These are phyloP conservation scores for Phaeotremella skinneri DNA, from an alignment of 768 basidiomycete genomes.

Conservation along the genomic window DNA sequence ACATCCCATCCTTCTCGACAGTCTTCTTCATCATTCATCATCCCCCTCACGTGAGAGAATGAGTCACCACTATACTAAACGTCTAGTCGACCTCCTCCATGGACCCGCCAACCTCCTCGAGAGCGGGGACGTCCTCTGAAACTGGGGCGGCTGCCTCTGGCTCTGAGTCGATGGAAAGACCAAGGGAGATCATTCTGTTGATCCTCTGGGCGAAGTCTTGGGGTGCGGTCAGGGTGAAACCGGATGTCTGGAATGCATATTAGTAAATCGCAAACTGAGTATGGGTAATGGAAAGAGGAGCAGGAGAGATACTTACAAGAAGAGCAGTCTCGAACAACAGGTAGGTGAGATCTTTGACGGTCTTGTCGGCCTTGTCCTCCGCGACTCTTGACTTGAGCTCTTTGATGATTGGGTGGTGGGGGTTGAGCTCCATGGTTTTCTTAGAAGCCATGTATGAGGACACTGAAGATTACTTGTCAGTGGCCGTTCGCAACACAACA, in stretches of 20 bases:
- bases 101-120: constrained; percentile 47
- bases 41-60: too few species aligned
- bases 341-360: constrained; percentile 92
- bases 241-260: constrained; percentile 39
- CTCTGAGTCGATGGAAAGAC: constrained; percentile 60
- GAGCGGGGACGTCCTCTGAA: constrained; percentile 48
- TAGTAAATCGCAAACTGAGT: background rate
- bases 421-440: constrained; percentile 97
- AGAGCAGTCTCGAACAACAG: constrained; percentile 95
- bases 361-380: constrained; percentile 98
- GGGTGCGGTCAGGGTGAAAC: constrained; percentile 91
- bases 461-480: constrained; percentile 44
- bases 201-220: constrained; percentile 93
- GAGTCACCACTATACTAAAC: too few species aligned
- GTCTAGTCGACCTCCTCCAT: constrained; percentile 85
- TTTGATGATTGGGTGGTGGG: constrained; percentile 85
- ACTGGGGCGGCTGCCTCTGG: constrained; percentile 60
- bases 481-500: background rate
- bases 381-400: constrained; percentile 92
- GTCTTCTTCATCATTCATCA: too few species aligned
- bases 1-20: too few species aligned
- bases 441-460: constrained; percentile 98
- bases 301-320: constrained; percentile 69
- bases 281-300: background rate
- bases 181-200: constrained; percentile 88